Conservation (phyloP, 129 eudicot species). For the Dittrichia graveolens region DNA sequence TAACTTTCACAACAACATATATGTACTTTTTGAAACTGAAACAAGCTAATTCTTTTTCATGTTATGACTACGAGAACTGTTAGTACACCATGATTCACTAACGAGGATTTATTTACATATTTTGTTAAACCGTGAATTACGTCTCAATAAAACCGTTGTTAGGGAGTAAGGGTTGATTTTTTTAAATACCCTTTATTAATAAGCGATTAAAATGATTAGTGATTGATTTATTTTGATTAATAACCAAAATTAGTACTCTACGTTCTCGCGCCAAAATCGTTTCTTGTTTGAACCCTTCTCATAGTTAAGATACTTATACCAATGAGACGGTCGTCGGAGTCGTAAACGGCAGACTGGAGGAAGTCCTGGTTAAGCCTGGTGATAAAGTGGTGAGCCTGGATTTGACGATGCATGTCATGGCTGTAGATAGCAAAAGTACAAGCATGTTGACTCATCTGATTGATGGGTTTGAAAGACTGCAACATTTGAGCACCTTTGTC, state of each 20-base stretch:
- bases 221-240: too few species aligned
- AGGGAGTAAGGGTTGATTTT: too few species aligned
- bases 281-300: too few species aligned
- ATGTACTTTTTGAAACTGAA: neutral
- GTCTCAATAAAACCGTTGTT: too few species aligned
- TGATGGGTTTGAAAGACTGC: constrained; percentile 64
- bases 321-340: constrained; percentile 53
- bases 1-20: neutral
- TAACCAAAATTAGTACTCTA: neutral
- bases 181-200: too few species aligned
- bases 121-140: too few species aligned
- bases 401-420: constrained; percentile 72
- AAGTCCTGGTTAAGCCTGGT: constrained; percentile 61
- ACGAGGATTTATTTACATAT: too few species aligned
- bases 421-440: constrained; percentile 63
- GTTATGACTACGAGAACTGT: too few species aligned
- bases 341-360: constrained; percentile 68
- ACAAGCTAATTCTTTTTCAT: too few species aligned
- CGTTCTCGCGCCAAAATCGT: too few species aligned
- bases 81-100: too few species aligned
- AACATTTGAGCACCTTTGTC: constrained; percentile 65
- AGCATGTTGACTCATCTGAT: constrained; percentile 57
- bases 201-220: too few species aligned
- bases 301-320: constrained; percentile 39
- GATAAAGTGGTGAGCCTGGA: constrained; percentile 61